A percentile compares a stretch with the other conserved stretches of the same genome.
Conservation (phyloP, 2,329 filamentous ascomycete genomes). For the Penicillium verrucosum region DNA sequence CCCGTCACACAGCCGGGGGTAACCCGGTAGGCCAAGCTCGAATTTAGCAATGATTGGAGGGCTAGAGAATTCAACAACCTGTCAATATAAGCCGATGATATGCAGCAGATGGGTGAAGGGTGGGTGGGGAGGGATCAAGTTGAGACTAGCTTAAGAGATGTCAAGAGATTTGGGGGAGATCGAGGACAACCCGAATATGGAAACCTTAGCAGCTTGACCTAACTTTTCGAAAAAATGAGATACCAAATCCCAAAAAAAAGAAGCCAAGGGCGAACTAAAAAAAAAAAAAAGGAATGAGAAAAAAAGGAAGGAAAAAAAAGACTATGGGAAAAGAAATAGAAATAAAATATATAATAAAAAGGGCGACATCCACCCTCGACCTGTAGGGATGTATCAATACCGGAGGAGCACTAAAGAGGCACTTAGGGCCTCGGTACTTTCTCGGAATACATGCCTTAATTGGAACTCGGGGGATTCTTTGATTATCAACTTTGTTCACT, state of each 20-base stretch:
- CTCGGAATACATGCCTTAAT: neutral
- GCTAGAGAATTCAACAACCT: neutral
- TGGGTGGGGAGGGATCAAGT: neutral
- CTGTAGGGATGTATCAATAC: neutral
- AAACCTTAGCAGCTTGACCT: neutral
- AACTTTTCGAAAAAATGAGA: neutral
- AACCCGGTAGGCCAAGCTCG: slow-evolving; percentile 13
- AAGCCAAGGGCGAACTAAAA: neutral
- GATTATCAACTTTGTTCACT: neutral
- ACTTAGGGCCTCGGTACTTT: neutral
- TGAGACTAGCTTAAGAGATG: slow-evolving; percentile 1
- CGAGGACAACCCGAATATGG: neutral
- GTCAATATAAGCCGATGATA: slow-evolving; percentile 7
- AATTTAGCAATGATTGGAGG: slow-evolving; percentile 12
- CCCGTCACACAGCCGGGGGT: slow-evolving; percentile 21
- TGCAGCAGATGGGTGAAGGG: neutral
- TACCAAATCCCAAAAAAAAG: neutral
- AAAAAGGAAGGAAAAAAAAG: neutral
- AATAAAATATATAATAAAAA: too few relatives aligned
- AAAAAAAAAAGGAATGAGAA: too few relatives aligned
- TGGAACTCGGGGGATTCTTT: neutral
- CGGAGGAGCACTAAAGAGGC: neutral
- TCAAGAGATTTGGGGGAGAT: slow-evolving; percentile 1
- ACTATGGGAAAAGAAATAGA: neutral
- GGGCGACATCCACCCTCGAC: neutral